Evolutionary conservation across 2,329 filamentous ascomycete species (phyloP).

Genomic region (Paecilomyces dactylethromorphus): DNA sequence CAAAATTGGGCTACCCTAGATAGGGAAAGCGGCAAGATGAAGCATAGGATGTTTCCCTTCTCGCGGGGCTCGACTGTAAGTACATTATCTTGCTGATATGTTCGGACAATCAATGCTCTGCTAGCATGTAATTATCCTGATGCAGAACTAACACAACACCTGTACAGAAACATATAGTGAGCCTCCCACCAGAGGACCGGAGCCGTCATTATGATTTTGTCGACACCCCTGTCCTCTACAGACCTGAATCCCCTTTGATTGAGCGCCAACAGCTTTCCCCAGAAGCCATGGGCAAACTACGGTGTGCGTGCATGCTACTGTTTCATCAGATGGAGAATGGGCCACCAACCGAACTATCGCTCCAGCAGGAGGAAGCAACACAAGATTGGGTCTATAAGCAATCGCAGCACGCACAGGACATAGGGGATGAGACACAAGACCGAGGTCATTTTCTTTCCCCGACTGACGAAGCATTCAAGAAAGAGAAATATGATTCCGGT

Average conservation of each 20-base stretch:
- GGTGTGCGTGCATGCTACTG: constrained; percentile 27
- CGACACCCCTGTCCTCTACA: constrained; percentile 25
- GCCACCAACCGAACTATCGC: constrained; percentile 1
- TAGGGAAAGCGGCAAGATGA: not conserved
- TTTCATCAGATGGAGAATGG: constrained; percentile 23
- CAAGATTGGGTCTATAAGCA: not conserved
- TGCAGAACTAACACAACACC: not conserved
- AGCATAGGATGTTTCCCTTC: not conserved
- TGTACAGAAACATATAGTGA: not conserved
- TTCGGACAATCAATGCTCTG: not conserved
- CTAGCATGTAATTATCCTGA: not conserved
- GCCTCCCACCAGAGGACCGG: constrained; percentile 4
- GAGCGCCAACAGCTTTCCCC: constrained; percentile 25
- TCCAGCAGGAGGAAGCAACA: not conserved
- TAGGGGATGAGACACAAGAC: not conserved
- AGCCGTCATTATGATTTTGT: constrained; percentile 26
- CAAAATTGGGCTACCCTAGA: not conserved
- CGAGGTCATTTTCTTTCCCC: not conserved
- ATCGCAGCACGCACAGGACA: not conserved
- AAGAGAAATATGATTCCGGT: constrained; percentile 16
- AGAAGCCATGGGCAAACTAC: constrained; percentile 27
- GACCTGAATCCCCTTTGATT: constrained; percentile 25
- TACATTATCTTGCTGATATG: not conserved
- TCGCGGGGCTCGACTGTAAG: not conserved
- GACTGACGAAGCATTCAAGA: not conserved